Percentiles rank a stretch among this genome's conserved stretches.
Evolutionary conservation across 306 rosid genomes (phyloP).

Genomic region (Sophora flavescens): DNA sequence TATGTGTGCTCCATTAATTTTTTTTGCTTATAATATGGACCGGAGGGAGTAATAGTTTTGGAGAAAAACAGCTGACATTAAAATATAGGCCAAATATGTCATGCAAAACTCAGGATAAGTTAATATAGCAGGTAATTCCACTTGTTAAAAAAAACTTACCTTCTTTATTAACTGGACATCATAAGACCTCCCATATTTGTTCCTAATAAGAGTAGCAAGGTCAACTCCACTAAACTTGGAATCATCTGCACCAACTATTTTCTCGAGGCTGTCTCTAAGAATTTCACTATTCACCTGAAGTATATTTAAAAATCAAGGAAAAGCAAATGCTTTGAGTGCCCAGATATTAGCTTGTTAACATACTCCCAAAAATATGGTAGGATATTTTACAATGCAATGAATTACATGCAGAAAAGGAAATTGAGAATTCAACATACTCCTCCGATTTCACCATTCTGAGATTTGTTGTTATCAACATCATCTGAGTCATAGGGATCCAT

Average conservation of each 20-base stretch:
- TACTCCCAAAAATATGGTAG: neutral
- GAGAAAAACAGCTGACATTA: neutral
- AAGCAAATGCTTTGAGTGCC: neutral
- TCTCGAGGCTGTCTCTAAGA: constrained; percentile 80
- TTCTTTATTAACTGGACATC: constrained; percentile 94
- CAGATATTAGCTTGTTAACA: neutral
- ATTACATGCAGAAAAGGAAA: constrained; percentile 35
- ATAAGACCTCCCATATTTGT: constrained; percentile 92
- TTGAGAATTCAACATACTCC: constrained; percentile 60
- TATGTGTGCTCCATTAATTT: too few species aligned
- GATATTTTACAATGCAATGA: constrained; percentile 32
- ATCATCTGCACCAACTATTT: constrained; percentile 88
- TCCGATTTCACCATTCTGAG: constrained; percentile 54
- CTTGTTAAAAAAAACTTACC: constrained; percentile 55
- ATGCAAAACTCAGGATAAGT: constrained; percentile 21
- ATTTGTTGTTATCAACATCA: constrained; percentile 51
- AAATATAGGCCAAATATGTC: neutral
- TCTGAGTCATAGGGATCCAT: constrained; percentile 74
- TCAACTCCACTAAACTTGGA: constrained; percentile 88
- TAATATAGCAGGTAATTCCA: constrained; percentile 6
- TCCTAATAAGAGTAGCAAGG: constrained; percentile 92
- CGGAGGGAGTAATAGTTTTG: too few species aligned
- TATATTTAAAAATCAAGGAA: constrained; percentile 6
- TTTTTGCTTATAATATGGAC: too few species aligned
- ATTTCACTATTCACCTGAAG: constrained; percentile 68